Evolutionary conservation across 75 land plant genomes (phyloP).

Genomic region (Larix kaempferi): DNA sequence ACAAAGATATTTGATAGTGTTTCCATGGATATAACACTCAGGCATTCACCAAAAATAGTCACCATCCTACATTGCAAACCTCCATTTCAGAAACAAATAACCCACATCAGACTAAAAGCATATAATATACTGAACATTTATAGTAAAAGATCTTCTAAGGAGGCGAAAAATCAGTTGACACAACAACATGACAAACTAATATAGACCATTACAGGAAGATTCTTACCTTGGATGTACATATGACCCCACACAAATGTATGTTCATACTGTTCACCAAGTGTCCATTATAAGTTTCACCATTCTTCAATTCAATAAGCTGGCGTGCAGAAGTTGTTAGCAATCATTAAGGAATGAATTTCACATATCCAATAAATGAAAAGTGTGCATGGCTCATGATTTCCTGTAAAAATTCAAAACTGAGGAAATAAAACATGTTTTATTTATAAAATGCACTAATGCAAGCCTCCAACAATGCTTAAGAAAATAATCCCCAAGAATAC

Average conservation of each 20-base stretch:
- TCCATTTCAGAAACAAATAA: conserved; percentile 24
- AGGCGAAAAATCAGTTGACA: background rate
- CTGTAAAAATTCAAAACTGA: background rate
- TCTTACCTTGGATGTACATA: conserved; percentile 93
- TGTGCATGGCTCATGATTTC: background rate
- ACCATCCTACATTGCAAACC: background rate
- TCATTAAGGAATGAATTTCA: background rate
- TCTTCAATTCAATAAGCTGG: conserved; percentile 94
- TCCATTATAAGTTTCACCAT: conserved; percentile 99
- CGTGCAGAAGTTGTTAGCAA: background rate
- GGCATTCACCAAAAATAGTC: too few species aligned
- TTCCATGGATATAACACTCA: too few species aligned
- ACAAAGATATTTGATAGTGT: too few species aligned
- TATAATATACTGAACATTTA: background rate
- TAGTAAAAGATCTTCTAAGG: background rate
- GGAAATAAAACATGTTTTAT: background rate
- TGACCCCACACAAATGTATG: conserved; percentile 97
- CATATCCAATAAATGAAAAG: background rate
- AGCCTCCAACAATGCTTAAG: background rate
- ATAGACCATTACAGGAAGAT: background rate
- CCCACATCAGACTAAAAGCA: conserved; percentile 14
- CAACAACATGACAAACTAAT: conserved; percentile 2
- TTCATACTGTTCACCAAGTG: conserved; percentile 99
- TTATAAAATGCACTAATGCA: background rate
- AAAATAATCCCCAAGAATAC: too few species aligned